Evolutionary conservation across 73 alveolate species (phyloP), one percentile per base, ranked within the genome.

Genomic region (Halteria grandinella): DNA sequence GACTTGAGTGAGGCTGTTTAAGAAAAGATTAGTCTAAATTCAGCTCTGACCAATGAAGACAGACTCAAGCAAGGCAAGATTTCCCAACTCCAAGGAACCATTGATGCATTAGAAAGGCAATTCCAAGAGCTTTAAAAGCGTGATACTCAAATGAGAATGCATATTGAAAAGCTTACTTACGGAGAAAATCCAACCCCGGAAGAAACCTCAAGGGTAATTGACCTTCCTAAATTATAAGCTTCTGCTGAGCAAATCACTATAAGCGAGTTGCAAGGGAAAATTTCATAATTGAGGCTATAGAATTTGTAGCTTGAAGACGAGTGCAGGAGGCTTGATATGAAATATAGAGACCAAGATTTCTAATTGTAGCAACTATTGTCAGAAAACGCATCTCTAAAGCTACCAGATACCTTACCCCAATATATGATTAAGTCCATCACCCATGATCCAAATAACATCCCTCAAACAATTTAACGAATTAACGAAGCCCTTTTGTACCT

Each of bases 401-500:
- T n/a, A n/a, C n/a, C n/a, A n/a, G n/a, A n/a, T n/a, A n/a, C n/a
- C n/a, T n/a, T n/a, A n/a, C 4, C 3, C 8, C 18, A 17, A 1
- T 62, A 39, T 41, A 23, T 62, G 25, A 11, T 62, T 21, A 62
- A 39, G 60, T 21, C 36, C 36, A 62, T 62, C 11, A 24, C 43
- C 25, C 12, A 23, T n/a, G 25, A 60, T 21, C 77, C 80, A 4
- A 27, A 66, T 37, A 66, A 43, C 33, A n/a, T 44, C 43, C 69
- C 43, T 25, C 17, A 29, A 5, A 66, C 80, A 6, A 51, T 66
- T 12, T 3, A 8, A 44, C 32, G 25, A 28, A 66, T 66, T 25
- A 66, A 66, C 23, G 45, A 66, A 45, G 80, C 80, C 20, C 69
- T 66, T 1, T 15, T 45, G 17, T 66, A 66, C 36, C 43, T 66